Evolutionary conservation across 2,329 filamentous ascomycete species (phyloP), one percentile per base, ranked within the genome.

Genomic region (Pseudohalonectria lignicola): DNA sequence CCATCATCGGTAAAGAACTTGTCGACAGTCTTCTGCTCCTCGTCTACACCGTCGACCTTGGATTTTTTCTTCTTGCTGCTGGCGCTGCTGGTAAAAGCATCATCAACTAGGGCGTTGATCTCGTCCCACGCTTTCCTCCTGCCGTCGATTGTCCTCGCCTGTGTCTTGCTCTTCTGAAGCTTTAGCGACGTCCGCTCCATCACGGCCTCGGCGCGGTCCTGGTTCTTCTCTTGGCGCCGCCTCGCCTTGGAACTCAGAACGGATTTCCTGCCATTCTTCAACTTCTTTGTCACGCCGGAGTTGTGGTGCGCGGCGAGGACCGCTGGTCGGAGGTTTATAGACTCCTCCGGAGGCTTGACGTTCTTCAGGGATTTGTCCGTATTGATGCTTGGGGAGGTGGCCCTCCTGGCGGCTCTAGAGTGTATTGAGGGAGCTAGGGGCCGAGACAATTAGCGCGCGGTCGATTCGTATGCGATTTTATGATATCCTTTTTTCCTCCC

Each of bases 391-490:
- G 82, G 79, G 4, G 80, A 82, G 13, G 76, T 75, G 34, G 78
- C 82, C 46, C 84, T 77, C 52, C 82, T 75, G 30, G 82, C 81
- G 41, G 81, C 82, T 46, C 84, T 80, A 38, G 84, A 88, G 63
- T 80, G 82, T 41, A 76, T 59, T 4, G 82, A 84, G 29, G 67
- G 66, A 39, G 64, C 78, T 83, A n/a, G n/a, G n/a, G n/a, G n/a
- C n/a, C n/a, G n/a, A n/a, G n/a, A n/a, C n/a, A n/a, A n/a, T n/a
- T n/a, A n/a, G n/a, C n/a, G n/a, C n/a, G n/a, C n/a, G n/a, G n/a
- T n/a, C n/a, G n/a, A n/a, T n/a, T 16, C 15, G 11, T 37, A 13
- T 23, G 18, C n/a, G 9, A 34, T n/a, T 32, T 18, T 18, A 32
- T 18, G 16, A 16, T 18, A 18, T 6, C 4, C 13, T n/a, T 10